Evolutionary conservation across 1,139 yeast genomes (phyloP).

Genomic region (Ogataea hybrid): DNA sequence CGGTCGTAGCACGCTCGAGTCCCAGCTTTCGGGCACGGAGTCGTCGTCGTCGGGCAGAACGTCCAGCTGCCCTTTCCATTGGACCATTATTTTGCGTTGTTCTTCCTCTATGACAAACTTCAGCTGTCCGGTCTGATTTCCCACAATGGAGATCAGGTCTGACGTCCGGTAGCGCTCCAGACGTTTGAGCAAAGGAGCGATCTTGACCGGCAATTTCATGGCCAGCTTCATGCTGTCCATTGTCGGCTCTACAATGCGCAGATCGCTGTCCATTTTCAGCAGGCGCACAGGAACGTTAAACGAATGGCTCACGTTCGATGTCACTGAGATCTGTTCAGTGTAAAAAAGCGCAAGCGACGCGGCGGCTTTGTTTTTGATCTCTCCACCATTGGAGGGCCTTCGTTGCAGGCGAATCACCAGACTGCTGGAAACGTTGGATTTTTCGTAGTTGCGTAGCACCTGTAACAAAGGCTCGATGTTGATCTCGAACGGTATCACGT

Average conservation of each 20-base stretch:
- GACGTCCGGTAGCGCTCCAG: slow-evolving; percentile 54
- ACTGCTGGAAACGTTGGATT: slow-evolving; percentile 46
- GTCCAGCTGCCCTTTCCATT: slow-evolving; percentile 51
- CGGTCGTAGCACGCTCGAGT: slow-evolving; percentile 27
- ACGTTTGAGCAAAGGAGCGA: slow-evolving; percentile 48
- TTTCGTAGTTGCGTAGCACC: slow-evolving; percentile 53
- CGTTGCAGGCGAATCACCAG: slow-evolving; percentile 51
- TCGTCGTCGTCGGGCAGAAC: slow-evolving; percentile 20
- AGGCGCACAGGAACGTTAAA: slow-evolving; percentile 59
- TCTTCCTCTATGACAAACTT: slow-evolving; percentile 55
- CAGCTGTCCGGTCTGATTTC: slow-evolving; percentile 36
- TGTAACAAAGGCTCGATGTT: slow-evolving; percentile 55
- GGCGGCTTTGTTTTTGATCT: slow-evolving; percentile 38
- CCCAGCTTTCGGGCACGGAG: slow-evolving; percentile 11
- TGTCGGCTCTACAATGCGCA: slow-evolving; percentile 47
- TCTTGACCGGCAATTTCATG: slow-evolving; percentile 48
- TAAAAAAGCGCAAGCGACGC: slow-evolving; percentile 55
- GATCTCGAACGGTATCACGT: slow-evolving; percentile 51
- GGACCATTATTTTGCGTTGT: slow-evolving; percentile 49
- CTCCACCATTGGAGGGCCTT: slow-evolving; percentile 34
- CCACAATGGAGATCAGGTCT: slow-evolving; percentile 32
- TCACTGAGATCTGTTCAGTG: slow-evolving; percentile 33
- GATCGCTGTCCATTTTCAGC: slow-evolving; percentile 45
- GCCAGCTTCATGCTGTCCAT: slow-evolving; percentile 46
- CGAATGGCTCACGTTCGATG: slow-evolving; percentile 50